These are phyloP conservation scores for Candida germanica DNA, from an alignment of 805 yeast species.

Conservation along the genomic window DNA sequence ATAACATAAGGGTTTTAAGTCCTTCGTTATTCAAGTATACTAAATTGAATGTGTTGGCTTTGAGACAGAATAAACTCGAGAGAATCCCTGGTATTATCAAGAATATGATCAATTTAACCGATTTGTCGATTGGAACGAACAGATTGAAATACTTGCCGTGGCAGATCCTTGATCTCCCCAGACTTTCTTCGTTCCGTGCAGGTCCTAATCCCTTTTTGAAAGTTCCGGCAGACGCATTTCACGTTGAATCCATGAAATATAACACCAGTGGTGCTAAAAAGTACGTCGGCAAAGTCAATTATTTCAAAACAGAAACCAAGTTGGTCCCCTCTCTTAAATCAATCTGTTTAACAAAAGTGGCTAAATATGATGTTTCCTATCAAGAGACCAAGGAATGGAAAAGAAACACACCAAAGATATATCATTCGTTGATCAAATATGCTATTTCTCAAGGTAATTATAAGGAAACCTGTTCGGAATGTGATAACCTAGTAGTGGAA, in stretches of 20 bases:
- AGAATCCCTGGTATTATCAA: conserved; percentile 47
- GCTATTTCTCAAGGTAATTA: conserved; percentile 52
- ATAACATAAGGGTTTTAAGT: conserved; percentile 45
- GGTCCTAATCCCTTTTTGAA: conserved; percentile 50
- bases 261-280: conserved; percentile 21
- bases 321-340: conserved; percentile 47
- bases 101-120: conserved; percentile 40
- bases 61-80: conserved; percentile 49
- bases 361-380: conserved; percentile 50
- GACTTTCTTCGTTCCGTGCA: conserved; percentile 45
- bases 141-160: conserved; percentile 50
- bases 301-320: conserved; percentile 14
- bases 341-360: conserved; percentile 46
- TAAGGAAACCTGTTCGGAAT: conserved; percentile 52
- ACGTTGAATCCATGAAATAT: conserved; percentile 15
- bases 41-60: conserved; percentile 48
- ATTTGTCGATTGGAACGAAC: conserved; percentile 51
- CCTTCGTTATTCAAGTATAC: conserved; percentile 50
- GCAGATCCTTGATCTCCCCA: conserved; percentile 46
- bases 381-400: conserved; percentile 58
- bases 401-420: conserved; percentile 40
- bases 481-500: conserved; percentile 48
- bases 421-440: conserved; percentile 45
- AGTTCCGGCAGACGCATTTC: conserved; percentile 25
- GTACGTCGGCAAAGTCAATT: conserved; percentile 26